These are phyloP conservation scores for Panicum virgatum DNA, from an alignment of 202 grass and related monocot genomes.

Conservation along the genomic window DNA sequence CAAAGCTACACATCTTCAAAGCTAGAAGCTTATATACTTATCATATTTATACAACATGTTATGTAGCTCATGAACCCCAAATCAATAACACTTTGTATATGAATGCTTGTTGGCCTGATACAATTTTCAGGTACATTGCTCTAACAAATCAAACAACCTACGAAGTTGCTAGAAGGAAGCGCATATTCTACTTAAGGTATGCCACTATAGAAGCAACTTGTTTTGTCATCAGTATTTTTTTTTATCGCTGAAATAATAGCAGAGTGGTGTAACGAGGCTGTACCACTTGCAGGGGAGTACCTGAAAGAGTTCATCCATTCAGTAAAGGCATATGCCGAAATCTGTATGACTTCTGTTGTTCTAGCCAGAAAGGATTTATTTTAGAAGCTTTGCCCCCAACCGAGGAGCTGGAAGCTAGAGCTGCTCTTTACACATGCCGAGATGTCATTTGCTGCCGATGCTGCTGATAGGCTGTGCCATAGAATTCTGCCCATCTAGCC, in stretches of 20 bases:
- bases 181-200: slow-evolving; percentile 88
- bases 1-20: neutral
- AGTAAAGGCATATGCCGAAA: slow-evolving; percentile 82
- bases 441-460: slow-evolving; percentile 80
- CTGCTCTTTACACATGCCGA: slow-evolving; percentile 66
- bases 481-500: slow-evolving; percentile 33
- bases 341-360: slow-evolving; percentile 68
- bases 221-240: neutral
- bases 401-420: slow-evolving; percentile 77
- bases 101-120: slow-evolving; percentile 13
- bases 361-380: slow-evolving; percentile 48
- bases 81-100: neutral
- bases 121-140: slow-evolving; percentile 73
- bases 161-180: slow-evolving; percentile 77
- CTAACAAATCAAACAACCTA: slow-evolving; percentile 99
- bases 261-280: slow-evolving; percentile 14
- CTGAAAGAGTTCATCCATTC: slow-evolving; percentile 86
- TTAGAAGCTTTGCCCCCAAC: slow-evolving; percentile 72
- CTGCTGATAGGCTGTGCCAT: slow-evolving; percentile 58
- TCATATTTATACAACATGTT: neutral
- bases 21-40: neutral
- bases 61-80: neutral
- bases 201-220: neutral
- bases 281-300: slow-evolving; percentile 57
- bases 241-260: neutral